A percentile compares a stretch with the other conserved stretches of the same genome.
Evolutionary conservation across 768 basidiomycete genomes (phyloP).

Genomic region (Mycena galericulata): DNA sequence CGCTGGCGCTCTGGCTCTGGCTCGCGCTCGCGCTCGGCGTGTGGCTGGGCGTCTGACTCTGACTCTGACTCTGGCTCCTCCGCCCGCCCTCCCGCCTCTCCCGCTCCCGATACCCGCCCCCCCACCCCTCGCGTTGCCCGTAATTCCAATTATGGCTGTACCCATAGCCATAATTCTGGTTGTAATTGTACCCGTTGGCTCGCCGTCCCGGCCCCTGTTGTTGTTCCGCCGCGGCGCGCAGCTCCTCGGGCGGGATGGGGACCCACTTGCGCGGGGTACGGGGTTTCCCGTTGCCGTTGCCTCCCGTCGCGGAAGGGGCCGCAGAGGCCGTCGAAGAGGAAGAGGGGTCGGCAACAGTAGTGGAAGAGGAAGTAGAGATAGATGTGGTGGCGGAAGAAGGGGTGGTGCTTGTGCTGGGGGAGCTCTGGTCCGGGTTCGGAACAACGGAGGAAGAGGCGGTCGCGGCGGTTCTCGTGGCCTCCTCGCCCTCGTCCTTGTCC

Average conservation of each 20-base stretch:
- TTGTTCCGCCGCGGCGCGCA: constrained; percentile 57
- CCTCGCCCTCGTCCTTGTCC: too few species aligned
- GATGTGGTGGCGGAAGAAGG: too few species aligned
- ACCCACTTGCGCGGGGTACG: constrained; percentile 59
- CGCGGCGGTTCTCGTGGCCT: too few species aligned
- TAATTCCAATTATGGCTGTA: background rate
- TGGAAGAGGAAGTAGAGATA: background rate
- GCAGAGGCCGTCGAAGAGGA: background rate
- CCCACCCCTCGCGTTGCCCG: background rate
- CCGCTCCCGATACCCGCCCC: background rate
- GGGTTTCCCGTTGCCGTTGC: background rate
- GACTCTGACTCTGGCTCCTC: constrained; percentile 10
- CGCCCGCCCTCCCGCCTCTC: background rate
- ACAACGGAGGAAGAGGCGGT: too few species aligned
- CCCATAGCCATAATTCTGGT: background rate
- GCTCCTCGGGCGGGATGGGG: constrained; percentile 60
- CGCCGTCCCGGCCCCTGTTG: too few species aligned
- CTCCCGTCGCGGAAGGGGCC: background rate
- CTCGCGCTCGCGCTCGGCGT: constrained; percentile 12
- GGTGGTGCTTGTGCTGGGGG: too few species aligned
- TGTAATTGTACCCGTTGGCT: background rate
- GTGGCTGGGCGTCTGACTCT: background rate
- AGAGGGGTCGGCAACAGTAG: background rate
- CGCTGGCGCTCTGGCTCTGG: constrained; percentile 17
- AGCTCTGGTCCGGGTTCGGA: too few species aligned